These are phyloP conservation scores for Barnettozyma sucrosica DNA, from an alignment of 805 yeast species.

Conservation along the genomic window DNA sequence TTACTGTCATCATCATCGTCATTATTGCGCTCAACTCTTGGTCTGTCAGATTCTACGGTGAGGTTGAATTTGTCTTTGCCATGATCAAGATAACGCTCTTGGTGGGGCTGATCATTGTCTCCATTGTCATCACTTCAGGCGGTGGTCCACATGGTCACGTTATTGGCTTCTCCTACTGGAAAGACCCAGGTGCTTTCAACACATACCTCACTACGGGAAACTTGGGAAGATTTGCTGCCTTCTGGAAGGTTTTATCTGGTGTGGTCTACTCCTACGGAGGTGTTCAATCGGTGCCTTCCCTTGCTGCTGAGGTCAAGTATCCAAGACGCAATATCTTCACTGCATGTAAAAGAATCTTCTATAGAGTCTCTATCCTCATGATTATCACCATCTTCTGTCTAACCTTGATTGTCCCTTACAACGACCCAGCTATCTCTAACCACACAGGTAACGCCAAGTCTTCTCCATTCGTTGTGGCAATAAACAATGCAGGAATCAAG, in stretches of 20 bases:
- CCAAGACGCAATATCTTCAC: conserved; percentile 31
- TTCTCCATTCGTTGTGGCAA: conserved; percentile 37
- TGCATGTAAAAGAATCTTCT: conserved; percentile 30
- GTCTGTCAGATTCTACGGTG: conserved; percentile 41
- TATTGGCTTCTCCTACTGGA: conserved; percentile 33
- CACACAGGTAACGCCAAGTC: conserved; percentile 28
- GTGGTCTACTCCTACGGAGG: conserved; percentile 36
- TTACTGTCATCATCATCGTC: conserved; percentile 34
- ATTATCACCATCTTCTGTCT: conserved; percentile 27
- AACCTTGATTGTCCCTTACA: conserved; percentile 29
- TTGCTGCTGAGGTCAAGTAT: conserved; percentile 33
- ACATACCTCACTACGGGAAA: conserved; percentile 15
- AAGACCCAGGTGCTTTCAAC: conserved; percentile 13
- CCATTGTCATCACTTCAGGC: conserved; percentile 52
- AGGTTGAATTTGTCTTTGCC: conserved; percentile 50
- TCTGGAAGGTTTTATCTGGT: conserved; percentile 31
- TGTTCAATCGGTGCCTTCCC: conserved; percentile 42
- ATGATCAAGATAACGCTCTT: conserved; percentile 55
- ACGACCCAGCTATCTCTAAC: conserved; percentile 25
- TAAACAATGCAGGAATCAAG: conserved; percentile 40
- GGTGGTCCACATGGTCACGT: conserved; percentile 45
- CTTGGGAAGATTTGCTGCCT: conserved; percentile 26
- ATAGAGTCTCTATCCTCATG: conserved; percentile 27
- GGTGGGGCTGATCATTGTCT: conserved; percentile 50
- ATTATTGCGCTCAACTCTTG: conserved; percentile 32